Base-by-base conservation (phyloP, 1,284 basidiomycete genomes). In the Apiotrichum laibachii region DNA sequence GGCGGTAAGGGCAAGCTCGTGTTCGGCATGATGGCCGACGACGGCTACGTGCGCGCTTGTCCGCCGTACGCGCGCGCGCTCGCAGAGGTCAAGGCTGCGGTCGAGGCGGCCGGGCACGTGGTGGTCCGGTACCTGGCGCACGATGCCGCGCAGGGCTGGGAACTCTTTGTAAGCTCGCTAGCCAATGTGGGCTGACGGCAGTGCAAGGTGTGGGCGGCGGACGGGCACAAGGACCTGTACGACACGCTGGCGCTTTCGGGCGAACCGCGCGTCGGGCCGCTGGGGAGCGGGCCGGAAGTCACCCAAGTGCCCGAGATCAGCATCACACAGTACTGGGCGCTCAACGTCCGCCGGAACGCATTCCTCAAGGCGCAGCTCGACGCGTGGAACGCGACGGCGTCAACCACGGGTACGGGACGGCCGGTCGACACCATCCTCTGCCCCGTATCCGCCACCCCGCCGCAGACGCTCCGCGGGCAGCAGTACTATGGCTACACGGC, bases 11-110 rank as follows among this genome's bases (percentile, higher is more conserved):
- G 35, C n/a, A 85, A 87, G 57, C 85, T 86, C 2, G 49, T 53
- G 18, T 55, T 64, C 26, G 85, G 85, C 12, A 5, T 72, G 9
- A 54, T 69, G 21, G 18, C 63, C 82, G 80, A 89, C 65, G 82
- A 88, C 67, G 87, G 84, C 1, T 60, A 82, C 13, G 77, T 84
- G 12, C 71, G 79, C n/a, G 89, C 90, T 2, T 84, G 87, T 59
- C 88, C 89, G 0, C 88, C 90, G 0, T 75, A 90, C 22, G 75
- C 69, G 16, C 80, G 88, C 42, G 89, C 85, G 0, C 74, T 92
- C 45, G 79, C 83, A 63, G 80, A 78, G 55, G 81, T 82, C 2
- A 84, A 84, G 68, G 72, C 77, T 2, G 85, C 86, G 0, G 76
- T 92, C 22, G 64, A 82, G 26, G 80, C 77, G 6, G 85, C 85